Evolutionary conservation across 306 rosid species (phyloP), one percentile per base, ranked within the genome.

Genomic region (Vigna hirtella): DNA sequence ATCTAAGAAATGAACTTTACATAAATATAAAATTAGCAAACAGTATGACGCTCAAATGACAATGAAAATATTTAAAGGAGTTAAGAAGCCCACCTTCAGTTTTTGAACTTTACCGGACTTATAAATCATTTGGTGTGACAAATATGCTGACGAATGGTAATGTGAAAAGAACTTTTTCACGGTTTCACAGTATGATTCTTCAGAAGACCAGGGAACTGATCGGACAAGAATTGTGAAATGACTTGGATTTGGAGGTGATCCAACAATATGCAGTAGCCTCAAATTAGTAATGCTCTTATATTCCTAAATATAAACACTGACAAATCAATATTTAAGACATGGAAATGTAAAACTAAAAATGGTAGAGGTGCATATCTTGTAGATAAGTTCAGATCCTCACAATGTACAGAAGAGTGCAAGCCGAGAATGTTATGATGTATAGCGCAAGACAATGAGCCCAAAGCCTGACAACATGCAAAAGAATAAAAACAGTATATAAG

Each of bases 361-460:
- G 58, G 38, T n/a, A 78, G 24, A 81, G 56, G 49, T 66, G 26
- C 48, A 43, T 66, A 59, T 43, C 24, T 63, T 66, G 58, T 42
- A 57, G 65, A 56, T 68, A 47, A 55, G 22, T 77, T 75, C 47
- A 76, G 57, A 66, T 87, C 80, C 99, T 93, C 90, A 96, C 99
- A 74, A 88, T 86, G 88, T 93, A 91, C 67, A 93, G 95, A 72
- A 96, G 99, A 85, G 86, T 42, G 30, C 96, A 96, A 83, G 99
- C 94, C 11, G 96, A 84, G 18, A 85, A 64, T 45, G 96, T 91
- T 80, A 96, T 89, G 74, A 90, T 50, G 78, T 96, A 96, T 62
- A 96, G 79, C 45, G 98, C 89, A 17, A 96, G 88, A 84, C 98
- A 96, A 75, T 96, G 99, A 40, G 89, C 83, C 97, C 99, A 93